Base-by-base conservation (phyloP, 345 rosid genomes). In the Toxicodendron radicans region DNA sequence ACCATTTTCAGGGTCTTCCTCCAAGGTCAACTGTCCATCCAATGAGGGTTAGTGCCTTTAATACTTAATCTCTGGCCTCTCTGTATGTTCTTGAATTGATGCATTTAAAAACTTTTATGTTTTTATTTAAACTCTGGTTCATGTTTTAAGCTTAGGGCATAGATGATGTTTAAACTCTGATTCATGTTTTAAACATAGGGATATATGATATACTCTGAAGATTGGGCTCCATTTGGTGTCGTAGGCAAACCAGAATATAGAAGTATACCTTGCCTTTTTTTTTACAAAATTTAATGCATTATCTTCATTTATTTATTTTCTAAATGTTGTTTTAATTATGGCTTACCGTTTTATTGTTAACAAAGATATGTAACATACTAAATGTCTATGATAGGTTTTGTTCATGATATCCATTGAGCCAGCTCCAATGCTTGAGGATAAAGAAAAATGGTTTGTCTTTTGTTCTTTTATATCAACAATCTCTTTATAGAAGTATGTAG, bases 391-490 rank as follows among this genome's bases (percentile, higher is more conserved):
- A 78, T 79, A 95, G 99, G 99, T 95, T 70, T 82, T 95, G 77
- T 95, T 95, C 83, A 95, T 95, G 99, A 93, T 95, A 86, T 91
- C 96, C 23, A 87, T 83, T 71, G 99, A 95, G 84, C 98, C 99
- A 72, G 97, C 99, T 79, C 99, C 99, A 20, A 95, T 95, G 99
- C 99, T 93, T 27, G 98, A 95, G 83, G 99, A 95, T 82, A 95
- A 95, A 91, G 99, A 95, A 84, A 95, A 95, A 87, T 95, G 99
- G 98, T 95, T 80, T 13, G 92, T 74, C 23, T 79, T 73, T 62
- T 24, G 76, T 74, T 61, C 76, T 58, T 79, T 68, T 67, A 16
- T 62, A 53, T 64, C 32, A 48, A 30, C 10, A 59, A 45, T 77
- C 60, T 46, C 68, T 71, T 52, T 24, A n/a, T 38, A 35, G 18